Conservation (phyloP, 2,329 filamentous ascomycete species). For the Capronia coronata region DNA sequence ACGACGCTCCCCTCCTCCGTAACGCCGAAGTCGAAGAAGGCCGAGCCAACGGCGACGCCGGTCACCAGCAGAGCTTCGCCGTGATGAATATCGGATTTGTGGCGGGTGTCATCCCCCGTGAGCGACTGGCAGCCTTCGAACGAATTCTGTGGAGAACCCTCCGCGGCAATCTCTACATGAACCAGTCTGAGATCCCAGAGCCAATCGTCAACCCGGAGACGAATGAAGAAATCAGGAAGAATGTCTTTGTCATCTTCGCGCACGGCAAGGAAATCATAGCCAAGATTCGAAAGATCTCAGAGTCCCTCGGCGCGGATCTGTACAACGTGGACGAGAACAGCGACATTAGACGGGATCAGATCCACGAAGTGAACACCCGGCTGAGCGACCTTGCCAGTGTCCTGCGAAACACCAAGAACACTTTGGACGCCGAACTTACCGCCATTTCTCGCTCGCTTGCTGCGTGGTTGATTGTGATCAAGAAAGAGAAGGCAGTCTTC, state of each 20-base stretch:
- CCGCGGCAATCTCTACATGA: slow-evolving; percentile 98
- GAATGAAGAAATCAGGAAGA: slow-evolving; percentile 91
- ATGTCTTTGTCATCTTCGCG: slow-evolving; percentile 98
- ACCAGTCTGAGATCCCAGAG: slow-evolving; percentile 96
- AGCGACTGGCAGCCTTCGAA: slow-evolving; percentile 91
- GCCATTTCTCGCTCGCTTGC: slow-evolving; percentile 89
- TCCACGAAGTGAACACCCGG: slow-evolving; percentile 93
- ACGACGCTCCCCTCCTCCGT: slow-evolving; percentile 86
- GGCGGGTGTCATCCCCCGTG: slow-evolving; percentile 86
- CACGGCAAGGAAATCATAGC: slow-evolving; percentile 97
- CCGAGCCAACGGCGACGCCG: slow-evolving; percentile 54
- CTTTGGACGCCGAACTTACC: slow-evolving; percentile 82
- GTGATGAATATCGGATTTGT: slow-evolving; percentile 99
- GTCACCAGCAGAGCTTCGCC: slow-evolving; percentile 79
- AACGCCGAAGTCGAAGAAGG: slow-evolving; percentile 78
- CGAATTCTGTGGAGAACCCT: slow-evolving; percentile 95
- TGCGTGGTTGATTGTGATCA: slow-evolving; percentile 94
- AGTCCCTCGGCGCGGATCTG: slow-evolving; percentile 89
- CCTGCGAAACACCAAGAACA: slow-evolving; percentile 88
- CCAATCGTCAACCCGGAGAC: slow-evolving; percentile 83
- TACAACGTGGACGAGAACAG: slow-evolving; percentile 98
- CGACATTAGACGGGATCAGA: slow-evolving; percentile 88
- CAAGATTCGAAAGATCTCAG: slow-evolving; percentile 98
- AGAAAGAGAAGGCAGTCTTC: slow-evolving; percentile 98
- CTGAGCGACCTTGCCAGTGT: slow-evolving; percentile 88